Percentiles rank a stretch among this genome's conserved stretches.
phyloP scores from a whole-genome alignment of 257 asterid species.

The Solanum clarkiae region DNA sequence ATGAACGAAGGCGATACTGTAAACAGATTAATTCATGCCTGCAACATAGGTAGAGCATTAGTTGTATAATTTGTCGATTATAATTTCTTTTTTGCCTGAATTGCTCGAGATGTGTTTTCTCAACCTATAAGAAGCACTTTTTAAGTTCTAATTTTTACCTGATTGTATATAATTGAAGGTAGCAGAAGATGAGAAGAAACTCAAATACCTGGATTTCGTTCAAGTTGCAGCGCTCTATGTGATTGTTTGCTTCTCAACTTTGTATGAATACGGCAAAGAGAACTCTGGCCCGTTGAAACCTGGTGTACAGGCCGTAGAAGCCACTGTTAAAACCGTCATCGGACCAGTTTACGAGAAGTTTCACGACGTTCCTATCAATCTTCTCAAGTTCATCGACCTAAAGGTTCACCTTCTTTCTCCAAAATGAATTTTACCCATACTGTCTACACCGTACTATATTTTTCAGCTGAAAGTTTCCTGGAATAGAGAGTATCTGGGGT shows the following conservation, averaged over 20 bases:
- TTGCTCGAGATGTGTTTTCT: background rate
- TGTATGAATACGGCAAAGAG: slow-evolving; percentile 59
- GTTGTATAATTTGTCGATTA: background rate
- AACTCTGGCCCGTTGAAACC: slow-evolving; percentile 67
- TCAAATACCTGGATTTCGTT: slow-evolving; percentile 60
- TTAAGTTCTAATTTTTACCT: background rate
- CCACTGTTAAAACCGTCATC: slow-evolving; percentile 42
- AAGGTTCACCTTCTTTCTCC: slow-evolving; percentile 25
- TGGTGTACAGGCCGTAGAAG: slow-evolving; percentile 68
- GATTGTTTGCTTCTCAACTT: slow-evolving; percentile 37
- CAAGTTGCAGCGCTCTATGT: slow-evolving; percentile 35
- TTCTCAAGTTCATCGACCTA: slow-evolving; percentile 58
- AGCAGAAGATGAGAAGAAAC: slow-evolving; percentile 25
- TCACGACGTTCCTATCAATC: slow-evolving; percentile 36
- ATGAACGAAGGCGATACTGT: background rate
- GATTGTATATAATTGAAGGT: slow-evolving; percentile 4
- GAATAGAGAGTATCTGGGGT: background rate
- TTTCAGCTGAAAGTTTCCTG: background rate
- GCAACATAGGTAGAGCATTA: background rate
- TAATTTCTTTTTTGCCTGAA: background rate
- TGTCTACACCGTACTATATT: background rate
- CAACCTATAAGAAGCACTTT: background rate
- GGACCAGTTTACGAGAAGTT: slow-evolving; percentile 63
- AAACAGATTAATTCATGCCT: background rate
- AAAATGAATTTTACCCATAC: background rate